Evolutionary conservation across 805 yeast species (phyloP).

Genomic region (Kazachstania kunashirensis): DNA sequence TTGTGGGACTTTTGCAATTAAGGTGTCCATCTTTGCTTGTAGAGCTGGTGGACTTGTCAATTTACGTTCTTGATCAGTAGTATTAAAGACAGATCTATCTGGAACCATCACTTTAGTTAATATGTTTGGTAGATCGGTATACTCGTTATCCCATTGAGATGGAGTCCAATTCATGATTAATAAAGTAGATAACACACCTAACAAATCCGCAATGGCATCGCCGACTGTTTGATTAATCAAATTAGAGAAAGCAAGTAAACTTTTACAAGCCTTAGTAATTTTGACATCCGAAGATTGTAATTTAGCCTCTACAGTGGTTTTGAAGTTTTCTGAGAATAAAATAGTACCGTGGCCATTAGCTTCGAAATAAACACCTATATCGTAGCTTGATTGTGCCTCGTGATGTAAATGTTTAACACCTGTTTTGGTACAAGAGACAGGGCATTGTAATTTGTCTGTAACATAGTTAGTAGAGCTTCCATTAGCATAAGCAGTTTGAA

Average conservation of each 20-base stretch:
- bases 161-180: slow-evolving; percentile 50
- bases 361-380: slow-evolving; percentile 90
- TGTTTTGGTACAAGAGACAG: slow-evolving; percentile 84
- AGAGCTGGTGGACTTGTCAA: slow-evolving; percentile 68
- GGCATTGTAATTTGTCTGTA: slow-evolving; percentile 49
- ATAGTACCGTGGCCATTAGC: slow-evolving; percentile 99
- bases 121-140: slow-evolving; percentile 79
- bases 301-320: slow-evolving; percentile 16
- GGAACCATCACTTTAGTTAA: slow-evolving; percentile 73
- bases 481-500: slow-evolving; percentile 97
- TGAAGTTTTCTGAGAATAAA: slow-evolving; percentile 53
- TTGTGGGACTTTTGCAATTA: slow-evolving; percentile 42
- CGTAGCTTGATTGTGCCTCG: slow-evolving; percentile 68
- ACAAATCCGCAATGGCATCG: slow-evolving; percentile 88
- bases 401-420: slow-evolving; percentile 97
- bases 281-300: not conserved
- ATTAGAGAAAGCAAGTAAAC: slow-evolving; percentile 51
- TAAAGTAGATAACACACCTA: slow-evolving; percentile 62
- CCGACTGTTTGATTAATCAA: slow-evolving; percentile 97
- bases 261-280: slow-evolving; percentile 14
- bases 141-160: slow-evolving; percentile 62
- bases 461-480: slow-evolving; percentile 79
- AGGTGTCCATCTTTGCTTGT: slow-evolving; percentile 59
- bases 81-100: slow-evolving; percentile 68
- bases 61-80: slow-evolving; percentile 85